These are phyloP conservation scores for Bipolaris gigantea DNA, from an alignment of 2,329 filamentous ascomycete genomes.

Conservation along the genomic window DNA sequence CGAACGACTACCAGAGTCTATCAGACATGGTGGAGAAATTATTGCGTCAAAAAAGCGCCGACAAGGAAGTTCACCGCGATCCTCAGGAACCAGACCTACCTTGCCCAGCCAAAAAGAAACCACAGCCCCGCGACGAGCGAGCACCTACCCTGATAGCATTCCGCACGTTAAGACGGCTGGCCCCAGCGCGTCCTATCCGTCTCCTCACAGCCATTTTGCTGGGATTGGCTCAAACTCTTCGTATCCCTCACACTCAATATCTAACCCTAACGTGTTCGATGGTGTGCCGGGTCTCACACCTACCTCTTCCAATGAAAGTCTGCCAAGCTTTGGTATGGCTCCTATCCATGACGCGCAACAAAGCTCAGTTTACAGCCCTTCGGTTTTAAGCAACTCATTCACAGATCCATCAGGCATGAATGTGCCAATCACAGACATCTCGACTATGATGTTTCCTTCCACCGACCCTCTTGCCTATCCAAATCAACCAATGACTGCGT, in stretches of 20 bases:
- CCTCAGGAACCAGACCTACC: constrained; percentile 29
- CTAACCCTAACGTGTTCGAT: constrained; percentile 37
- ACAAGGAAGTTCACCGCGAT: constrained; percentile 43
- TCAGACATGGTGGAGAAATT: constrained; percentile 54
- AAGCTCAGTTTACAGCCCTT: constrained; percentile 35
- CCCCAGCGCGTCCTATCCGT: constrained; percentile 27
- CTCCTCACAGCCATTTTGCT: constrained; percentile 35
- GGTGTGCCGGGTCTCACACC: constrained; percentile 38
- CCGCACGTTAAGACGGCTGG: constrained; percentile 34
- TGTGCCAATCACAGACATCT: constrained; percentile 66
- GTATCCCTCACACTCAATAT: constrained; percentile 31
- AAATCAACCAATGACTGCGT: constrained; percentile 69
- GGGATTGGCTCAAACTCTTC: constrained; percentile 33
- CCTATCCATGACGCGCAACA: constrained; percentile 27
- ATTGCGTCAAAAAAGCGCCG: constrained; percentile 43
- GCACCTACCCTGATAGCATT: constrained; percentile 42
- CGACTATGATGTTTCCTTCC: constrained; percentile 79
- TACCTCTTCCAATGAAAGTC: constrained; percentile 35
- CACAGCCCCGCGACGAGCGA: constrained; percentile 34
- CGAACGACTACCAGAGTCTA: constrained; percentile 74
- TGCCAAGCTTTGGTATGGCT: constrained; percentile 31
- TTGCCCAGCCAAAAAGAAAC: constrained; percentile 29
- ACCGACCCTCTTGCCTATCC: constrained; percentile 79
- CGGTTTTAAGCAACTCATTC: constrained; percentile 36
- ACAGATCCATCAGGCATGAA: constrained; percentile 40